These are phyloP conservation scores for Suillus hirtellus DNA, from an alignment of 768 basidiomycete genomes.

Conservation along the genomic window DNA sequence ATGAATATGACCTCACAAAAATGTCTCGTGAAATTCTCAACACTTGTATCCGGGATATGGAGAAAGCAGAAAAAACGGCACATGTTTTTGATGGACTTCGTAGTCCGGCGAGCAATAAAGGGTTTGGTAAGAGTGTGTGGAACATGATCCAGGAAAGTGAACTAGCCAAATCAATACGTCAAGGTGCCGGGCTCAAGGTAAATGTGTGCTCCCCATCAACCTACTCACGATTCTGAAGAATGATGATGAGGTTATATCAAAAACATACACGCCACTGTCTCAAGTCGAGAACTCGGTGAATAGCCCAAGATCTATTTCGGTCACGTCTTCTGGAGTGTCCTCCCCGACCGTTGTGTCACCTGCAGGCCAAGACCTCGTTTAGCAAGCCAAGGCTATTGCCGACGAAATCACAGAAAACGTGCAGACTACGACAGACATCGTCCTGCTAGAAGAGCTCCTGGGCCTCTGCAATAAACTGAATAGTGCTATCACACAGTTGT, in stretches of 20 bases:
- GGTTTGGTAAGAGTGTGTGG: conserved; percentile 72
- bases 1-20: conserved; percentile 39
- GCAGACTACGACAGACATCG: conserved; percentile 54
- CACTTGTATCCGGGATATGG: conserved; percentile 90
- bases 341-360: conserved; percentile 13
- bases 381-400: conserved; percentile 53
- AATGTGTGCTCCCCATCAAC: conserved; percentile 40
- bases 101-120: conserved; percentile 45
- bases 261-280: conserved; percentile 44
- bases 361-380: conserved; percentile 39
- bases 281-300: conserved; percentile 38
- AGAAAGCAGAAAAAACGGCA: conserved; percentile 62
- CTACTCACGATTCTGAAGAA: neutral
- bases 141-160: conserved; percentile 85
- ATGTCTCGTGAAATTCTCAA: conserved; percentile 89
- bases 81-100: conserved; percentile 24
- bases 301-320: neutral
- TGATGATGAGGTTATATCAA: conserved; percentile 11
- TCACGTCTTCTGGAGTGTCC: conserved; percentile 8
- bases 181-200: conserved; percentile 49
- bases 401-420: conserved; percentile 54
- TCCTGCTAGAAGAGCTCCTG: conserved; percentile 67
- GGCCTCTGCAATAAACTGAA: conserved; percentile 72
- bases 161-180: conserved; percentile 67
- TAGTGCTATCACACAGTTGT: conserved; percentile 50